Evolutionary conservation across 2,329 filamentous ascomycete genomes (phyloP), one percentile per base, ranked within the genome.

Genomic region (Fusarium lateritium): DNA sequence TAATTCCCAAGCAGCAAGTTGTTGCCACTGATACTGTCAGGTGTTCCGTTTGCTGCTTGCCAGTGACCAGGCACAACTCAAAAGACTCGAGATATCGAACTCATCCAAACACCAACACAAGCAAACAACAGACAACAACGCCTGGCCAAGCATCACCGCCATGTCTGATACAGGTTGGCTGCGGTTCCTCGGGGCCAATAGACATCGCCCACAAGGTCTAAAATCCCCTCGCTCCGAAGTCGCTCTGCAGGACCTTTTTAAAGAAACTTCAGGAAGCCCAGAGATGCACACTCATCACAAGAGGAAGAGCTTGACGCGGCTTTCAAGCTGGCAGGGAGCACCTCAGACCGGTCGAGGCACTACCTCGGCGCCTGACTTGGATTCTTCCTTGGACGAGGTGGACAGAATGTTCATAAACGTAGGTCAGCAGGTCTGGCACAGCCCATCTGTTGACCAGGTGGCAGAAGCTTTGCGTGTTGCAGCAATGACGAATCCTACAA

Each of bases 401-500:
- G 70, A 73, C 40, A 67, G 60, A 28, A 22, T 66, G 10, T 62
- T 73, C 45, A 51, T 62, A 46, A 67, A 51, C 13, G 66, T 50
- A 45, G 55, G 40, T 9, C 73, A 78, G 17, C 50, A 69, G 21
- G 62, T 73, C 4, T 80, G 79, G 76, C 77, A 82, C 50, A 81
- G 78, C n/a, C 83, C 83, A 8, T 81, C 78, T 9, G 53, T 84
- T 36, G 74, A 81, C 40, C 81, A 83, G 68, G 80, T 85, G 75
- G 77, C 81, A 17, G 83, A 85, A 61, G 71, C 79, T 1, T 73
- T 86, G n/a, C 79, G 81, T 43, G 78, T 79, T 7, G 73, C 68
- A 10, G 76, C 84, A 69, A 83, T 85, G 79, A 77, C 76, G 22
- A 78, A 73, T 45, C 71, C 76, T 10, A 64, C 75, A 21, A 56